These are phyloP conservation scores for Paracorniculantispora psalliotae DNA, from an alignment of 2,329 filamentous ascomycete genomes.

Conservation along the genomic window DNA sequence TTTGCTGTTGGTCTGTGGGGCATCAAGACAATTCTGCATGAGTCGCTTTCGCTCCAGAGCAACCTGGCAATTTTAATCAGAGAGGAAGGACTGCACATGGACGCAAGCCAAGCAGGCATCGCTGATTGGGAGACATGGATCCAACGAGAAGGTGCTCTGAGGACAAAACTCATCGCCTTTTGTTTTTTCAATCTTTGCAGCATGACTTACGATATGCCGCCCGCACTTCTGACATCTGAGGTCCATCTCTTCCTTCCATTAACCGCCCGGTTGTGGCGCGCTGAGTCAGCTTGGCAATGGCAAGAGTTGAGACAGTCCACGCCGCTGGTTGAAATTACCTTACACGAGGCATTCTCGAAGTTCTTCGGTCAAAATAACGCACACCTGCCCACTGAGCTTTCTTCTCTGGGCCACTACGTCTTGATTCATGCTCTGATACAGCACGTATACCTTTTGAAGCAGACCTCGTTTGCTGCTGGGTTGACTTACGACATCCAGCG, in stretches of 20 bases:
- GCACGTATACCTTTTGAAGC: constrained; percentile 65
- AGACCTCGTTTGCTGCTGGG: constrained; percentile 49
- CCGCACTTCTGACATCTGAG: constrained; percentile 53
- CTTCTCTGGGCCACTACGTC: constrained; percentile 63
- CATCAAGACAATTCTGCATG: constrained; percentile 54
- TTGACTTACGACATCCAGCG: constrained; percentile 46
- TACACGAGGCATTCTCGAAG: constrained; percentile 53
- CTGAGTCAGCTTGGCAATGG: constrained; percentile 56
- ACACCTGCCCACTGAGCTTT: constrained; percentile 45
- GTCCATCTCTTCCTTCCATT: constrained; percentile 52
- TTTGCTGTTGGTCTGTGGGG: constrained; percentile 59
- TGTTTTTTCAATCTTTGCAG: constrained; percentile 61
- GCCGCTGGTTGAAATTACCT: constrained; percentile 45
- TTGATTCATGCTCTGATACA: constrained; percentile 68
- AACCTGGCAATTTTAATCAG: constrained; percentile 53
- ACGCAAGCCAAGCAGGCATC: constrained; percentile 40
- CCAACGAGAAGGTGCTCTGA: constrained; percentile 49
- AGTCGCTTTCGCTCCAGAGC: constrained; percentile 56
- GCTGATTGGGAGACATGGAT: constrained; percentile 58
- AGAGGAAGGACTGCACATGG: constrained; percentile 50
- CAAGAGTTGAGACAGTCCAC: constrained; percentile 50
- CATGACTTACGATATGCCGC: constrained; percentile 57
- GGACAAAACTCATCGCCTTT: constrained; percentile 57
- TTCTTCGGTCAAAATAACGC: constrained; percentile 49
- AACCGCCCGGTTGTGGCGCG: constrained; percentile 52